Base-by-base conservation (phyloP, 805 yeast species). In the Ogataea pini region DNA sequence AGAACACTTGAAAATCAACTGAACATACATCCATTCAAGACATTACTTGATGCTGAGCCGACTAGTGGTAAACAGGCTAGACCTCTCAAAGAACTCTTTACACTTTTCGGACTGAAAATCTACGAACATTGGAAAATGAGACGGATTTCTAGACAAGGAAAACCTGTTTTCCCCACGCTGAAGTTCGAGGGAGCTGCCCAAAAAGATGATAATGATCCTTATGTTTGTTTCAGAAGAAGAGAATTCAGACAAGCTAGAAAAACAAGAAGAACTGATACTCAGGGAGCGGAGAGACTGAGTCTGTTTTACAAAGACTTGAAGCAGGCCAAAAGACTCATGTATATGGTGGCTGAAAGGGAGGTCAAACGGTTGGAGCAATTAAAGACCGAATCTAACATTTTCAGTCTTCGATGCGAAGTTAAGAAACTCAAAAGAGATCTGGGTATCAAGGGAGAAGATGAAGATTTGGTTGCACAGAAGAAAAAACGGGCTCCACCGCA, bases 191-290 rank as follows among this genome's bases (percentile, higher is more conserved):
- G 88, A 57, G 88, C 88, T 19, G 80, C 80, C 47, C 66, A 64
- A 34, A 90, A 90, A 61, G 97, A 91, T 60, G 97, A 91, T 60
- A 80, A 79, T 50, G 97, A 94, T 66, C 98, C 99, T 1, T 94
- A 94, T 67, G 85, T 89, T 34, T 89, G 97, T 71, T 94, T 94
- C 74, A 80, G 99, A 61, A 83, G 97, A 57, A 85, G 99, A 67
- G 98, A 91, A 62, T 85, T 89, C 55, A 82, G 99, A 56, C 97
- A 88, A 63, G 94, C 95, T 25, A 85, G 99, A 67, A 94, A 94
- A 67, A 94, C 99, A 0, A 82, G 99, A 67, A 81, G 98, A 55
- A 88, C 97, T 0, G 99, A 94, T 70, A 79, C 87, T 28, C 87
- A 89, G 58, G 89, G 94, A 57, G 85, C 90, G 12, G 97, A 91